A percentile compares a stretch with the other conserved stretches of the same genome.
Evolutionary conservation across 1,139 yeast species (phyloP).

Genomic region (Eremothecium gossypii): DNA sequence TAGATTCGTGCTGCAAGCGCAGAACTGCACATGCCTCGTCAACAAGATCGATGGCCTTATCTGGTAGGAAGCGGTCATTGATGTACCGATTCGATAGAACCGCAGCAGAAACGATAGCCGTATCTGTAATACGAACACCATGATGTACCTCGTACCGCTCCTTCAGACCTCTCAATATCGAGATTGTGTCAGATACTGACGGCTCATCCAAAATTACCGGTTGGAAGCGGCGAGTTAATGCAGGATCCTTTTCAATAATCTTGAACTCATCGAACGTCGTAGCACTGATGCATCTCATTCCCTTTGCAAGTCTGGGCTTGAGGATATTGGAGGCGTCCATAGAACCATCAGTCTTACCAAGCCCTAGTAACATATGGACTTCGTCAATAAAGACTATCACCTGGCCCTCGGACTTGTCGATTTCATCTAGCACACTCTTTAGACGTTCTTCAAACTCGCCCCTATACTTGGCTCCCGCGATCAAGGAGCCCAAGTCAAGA

Average conservation of each 20-base stretch:
- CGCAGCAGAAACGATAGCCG: constrained; percentile 92
- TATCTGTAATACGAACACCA: constrained; percentile 92
- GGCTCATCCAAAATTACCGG: constrained; percentile 86
- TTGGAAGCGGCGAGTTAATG: constrained; percentile 84
- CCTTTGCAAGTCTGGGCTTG: constrained; percentile 92
- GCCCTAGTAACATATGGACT: constrained; percentile 79
- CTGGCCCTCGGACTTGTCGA: constrained; percentile 71
- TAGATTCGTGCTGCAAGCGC: constrained; percentile 89
- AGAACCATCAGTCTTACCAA: constrained; percentile 92
- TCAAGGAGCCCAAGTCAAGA: constrained; percentile 77
- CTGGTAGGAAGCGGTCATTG: constrained; percentile 86
- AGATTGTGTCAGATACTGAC: constrained; percentile 82
- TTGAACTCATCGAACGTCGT: constrained; percentile 87
- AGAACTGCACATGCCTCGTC: constrained; percentile 97
- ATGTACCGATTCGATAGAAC: constrained; percentile 83
- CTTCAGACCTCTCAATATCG: constrained; percentile 85
- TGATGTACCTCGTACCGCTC: constrained; percentile 95
- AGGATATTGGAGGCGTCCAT: constrained; percentile 91
- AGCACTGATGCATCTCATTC: constrained; percentile 93
- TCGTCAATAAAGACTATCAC: constrained; percentile 88
- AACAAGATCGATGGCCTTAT: constrained; percentile 90
- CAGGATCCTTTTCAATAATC: constrained; percentile 87
- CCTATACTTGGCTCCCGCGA: constrained; percentile 88
- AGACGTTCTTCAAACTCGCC: constrained; percentile 94
- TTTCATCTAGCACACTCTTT: constrained; percentile 74